Base-by-base conservation (phyloP, 257 asterid genomes). In the Linderniella brevidens region DNA sequence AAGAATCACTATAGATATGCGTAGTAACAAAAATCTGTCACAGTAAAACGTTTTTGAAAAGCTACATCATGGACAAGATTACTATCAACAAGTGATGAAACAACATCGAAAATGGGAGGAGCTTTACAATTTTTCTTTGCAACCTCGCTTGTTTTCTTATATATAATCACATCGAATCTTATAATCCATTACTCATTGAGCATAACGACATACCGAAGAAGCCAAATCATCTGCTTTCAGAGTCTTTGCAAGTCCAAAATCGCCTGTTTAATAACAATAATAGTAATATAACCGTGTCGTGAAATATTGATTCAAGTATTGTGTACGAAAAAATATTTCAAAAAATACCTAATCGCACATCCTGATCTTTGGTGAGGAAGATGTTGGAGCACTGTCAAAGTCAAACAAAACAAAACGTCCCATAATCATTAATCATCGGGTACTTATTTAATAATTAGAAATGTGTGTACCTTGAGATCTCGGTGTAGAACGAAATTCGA, bases 141-240 rank as follows among this genome's bases (percentile, higher is more conserved):
- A n/a, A n/a, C n/a, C n/a, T n/a, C n/a, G n/a, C n/a, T n/a, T n/a
- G n/a, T n/a, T n/a, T n/a, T n/a, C n/a, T n/a, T n/a, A n/a, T n/a
- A n/a, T n/a, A n/a, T n/a, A n/a, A n/a, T n/a, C n/a, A n/a, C n/a
- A n/a, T n/a, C n/a, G n/a, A n/a, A n/a, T n/a, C n/a, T n/a, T n/a
- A n/a, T n/a, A n/a, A n/a, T n/a, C n/a, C n/a, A n/a, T n/a, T n/a
- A n/a, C n/a, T n/a, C n/a, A n/a, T n/a, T n/a, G n/a, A n/a, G n/a
- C n/a, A n/a, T n/a, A n/a, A n/a, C n/a, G 20, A 71, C 94, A 51
- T 78, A 90, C 99, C 8, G 99, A 90, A 67, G 99, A 90, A 61
- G 99, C 92, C 87, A 90, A 73, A 74, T 90, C 96, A 67, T 90
- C 99, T 51, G 93, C 93, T 71, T 85, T 85, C 78, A 90, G 47